phyloP scores from a whole-genome alignment of 805 yeast species.

The Tetrapisispora phaffii region DNA sequence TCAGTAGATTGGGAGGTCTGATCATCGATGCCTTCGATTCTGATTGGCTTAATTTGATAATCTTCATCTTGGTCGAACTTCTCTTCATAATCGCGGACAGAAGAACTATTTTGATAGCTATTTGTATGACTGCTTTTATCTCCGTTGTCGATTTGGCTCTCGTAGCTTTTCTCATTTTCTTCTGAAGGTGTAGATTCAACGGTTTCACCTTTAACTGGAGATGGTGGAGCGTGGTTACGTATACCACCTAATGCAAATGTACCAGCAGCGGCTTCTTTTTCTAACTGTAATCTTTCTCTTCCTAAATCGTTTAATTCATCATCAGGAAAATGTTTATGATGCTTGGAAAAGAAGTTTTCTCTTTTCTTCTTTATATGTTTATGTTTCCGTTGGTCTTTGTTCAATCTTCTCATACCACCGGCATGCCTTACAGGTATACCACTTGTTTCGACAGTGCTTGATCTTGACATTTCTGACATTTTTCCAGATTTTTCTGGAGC shows the following conservation, averaged over 20 bases:
- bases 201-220: background rate
- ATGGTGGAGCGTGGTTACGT: background rate
- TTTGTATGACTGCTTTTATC: background rate
- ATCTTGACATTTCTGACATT: conserved; percentile 12
- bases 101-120: background rate
- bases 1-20: conserved; percentile 6
- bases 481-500: conserved; percentile 5
- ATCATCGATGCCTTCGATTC: background rate
- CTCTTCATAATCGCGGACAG: background rate
- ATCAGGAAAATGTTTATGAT: conserved; percentile 13
- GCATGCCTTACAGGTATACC: conserved; percentile 61
- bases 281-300: conserved; percentile 32
- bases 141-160: background rate
- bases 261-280: conserved; percentile 36
- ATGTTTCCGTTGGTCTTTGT: conserved; percentile 26
- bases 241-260: conserved; percentile 33
- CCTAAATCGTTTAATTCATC: conserved; percentile 25
- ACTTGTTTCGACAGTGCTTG: conserved; percentile 47
- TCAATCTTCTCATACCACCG: conserved; percentile 59
- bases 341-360: conserved; percentile 8
- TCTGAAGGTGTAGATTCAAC: background rate
- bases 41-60: background rate
- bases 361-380: conserved; percentile 23
- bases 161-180: background rate
- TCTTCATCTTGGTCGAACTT: background rate